Percentiles rank a stretch among this genome's conserved stretches.
phyloP scores from a whole-genome alignment of 2,329 filamentous ascomycete species.

The Sordariomycetes sp. region DNA sequence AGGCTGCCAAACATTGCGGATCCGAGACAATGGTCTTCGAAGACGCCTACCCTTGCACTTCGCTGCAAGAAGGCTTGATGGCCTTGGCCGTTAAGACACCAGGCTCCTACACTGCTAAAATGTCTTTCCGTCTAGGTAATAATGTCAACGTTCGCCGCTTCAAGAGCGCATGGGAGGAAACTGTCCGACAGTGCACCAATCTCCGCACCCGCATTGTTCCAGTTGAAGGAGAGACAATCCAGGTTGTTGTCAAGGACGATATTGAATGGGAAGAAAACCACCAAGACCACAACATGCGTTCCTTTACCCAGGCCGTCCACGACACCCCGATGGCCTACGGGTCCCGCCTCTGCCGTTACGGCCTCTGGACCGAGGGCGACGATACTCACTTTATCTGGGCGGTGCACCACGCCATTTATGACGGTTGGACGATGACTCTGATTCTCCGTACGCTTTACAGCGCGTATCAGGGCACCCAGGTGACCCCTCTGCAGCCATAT shows the following conservation, averaged over 20 bases:
- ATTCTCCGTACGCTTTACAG: constrained; percentile 7
- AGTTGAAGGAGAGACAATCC: constrained; percentile 4
- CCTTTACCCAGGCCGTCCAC: neutral
- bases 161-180: constrained; percentile 9
- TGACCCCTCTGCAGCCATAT: constrained; percentile 16
- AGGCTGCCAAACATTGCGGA: neutral
- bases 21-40: constrained; percentile 17
- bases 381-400: constrained; percentile 12
- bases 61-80: constrained; percentile 39
- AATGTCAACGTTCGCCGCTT: constrained; percentile 7
- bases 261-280: neutral
- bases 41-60: constrained; percentile 39
- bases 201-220: constrained; percentile 12
- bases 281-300: neutral
- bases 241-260: constrained; percentile 8
- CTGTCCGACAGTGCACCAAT: constrained; percentile 7
- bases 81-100: constrained; percentile 29
- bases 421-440: constrained; percentile 15
- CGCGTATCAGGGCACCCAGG: constrained; percentile 6
- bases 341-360: constrained; percentile 7
- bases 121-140: constrained; percentile 6
- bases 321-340: constrained; percentile 6
- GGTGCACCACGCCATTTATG: constrained; percentile 17
- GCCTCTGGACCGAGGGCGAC: constrained; percentile 3
- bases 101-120: constrained; percentile 10